Conservation (phyloP, 2,329 filamentous ascomycete genomes). For the Neopestalotiopsis sp. region DNA sequence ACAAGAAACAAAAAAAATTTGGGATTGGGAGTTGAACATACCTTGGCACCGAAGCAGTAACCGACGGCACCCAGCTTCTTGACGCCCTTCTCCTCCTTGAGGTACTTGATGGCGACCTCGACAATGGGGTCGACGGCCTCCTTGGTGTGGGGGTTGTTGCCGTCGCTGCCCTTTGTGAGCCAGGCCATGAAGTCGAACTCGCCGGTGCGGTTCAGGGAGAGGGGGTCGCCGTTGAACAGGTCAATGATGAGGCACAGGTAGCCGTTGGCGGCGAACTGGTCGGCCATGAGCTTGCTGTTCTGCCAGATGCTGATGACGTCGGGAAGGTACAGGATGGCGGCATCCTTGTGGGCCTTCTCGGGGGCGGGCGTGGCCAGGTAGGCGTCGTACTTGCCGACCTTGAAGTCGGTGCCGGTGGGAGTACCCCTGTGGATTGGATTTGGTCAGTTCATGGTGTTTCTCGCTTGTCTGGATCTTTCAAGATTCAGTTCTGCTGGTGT, state of each 20-base stretch:
- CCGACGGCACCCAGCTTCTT: conserved; percentile 70
- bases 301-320: conserved; percentile 61
- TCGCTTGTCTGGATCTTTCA: neutral
- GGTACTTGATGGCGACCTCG: conserved; percentile 57
- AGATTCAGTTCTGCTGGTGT: too few species aligned
- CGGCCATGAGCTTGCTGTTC: conserved; percentile 71
- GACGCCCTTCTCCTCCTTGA: conserved; percentile 60
- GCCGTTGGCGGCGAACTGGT: conserved; percentile 76
- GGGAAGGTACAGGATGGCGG: conserved; percentile 52
- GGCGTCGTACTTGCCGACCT: conserved; percentile 51
- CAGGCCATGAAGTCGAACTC: conserved; percentile 50
- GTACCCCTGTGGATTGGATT: conserved; percentile 45
- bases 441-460: neutral
- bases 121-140: conserved; percentile 54
- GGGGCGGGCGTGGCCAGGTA: conserved; percentile 56
- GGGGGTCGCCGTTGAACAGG: conserved; percentile 70
- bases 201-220: conserved; percentile 56
- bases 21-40: conserved; percentile 33
- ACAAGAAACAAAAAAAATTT: too few species aligned
- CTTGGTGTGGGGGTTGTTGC: conserved; percentile 55
- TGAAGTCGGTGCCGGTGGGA: conserved; percentile 52
- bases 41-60: conserved; percentile 80
- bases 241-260: conserved; percentile 75
- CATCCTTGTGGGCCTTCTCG: conserved; percentile 43
- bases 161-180: conserved; percentile 49